Percentiles rank a stretch among this genome's conserved stretches.
These are phyloP conservation scores for Penicillium bialowiezense DNA, from an alignment of 495 filamentous ascomycete genomes.

Conservation along the genomic window DNA sequence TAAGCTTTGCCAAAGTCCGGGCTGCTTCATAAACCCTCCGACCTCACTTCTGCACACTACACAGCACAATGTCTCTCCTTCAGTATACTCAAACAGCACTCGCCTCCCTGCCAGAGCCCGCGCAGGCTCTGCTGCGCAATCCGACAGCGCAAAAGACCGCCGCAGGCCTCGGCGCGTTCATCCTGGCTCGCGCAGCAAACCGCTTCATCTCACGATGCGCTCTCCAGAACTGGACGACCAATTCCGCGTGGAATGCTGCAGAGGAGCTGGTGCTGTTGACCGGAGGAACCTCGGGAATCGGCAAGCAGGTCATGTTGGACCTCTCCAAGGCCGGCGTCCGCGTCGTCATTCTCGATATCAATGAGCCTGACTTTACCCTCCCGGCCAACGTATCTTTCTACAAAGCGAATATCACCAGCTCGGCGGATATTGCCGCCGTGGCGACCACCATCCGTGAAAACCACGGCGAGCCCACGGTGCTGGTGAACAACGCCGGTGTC, in stretches of 20 bases:
- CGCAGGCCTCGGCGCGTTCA: constrained; percentile 29
- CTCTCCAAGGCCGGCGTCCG: constrained; percentile 46
- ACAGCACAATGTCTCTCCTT: constrained; percentile 7
- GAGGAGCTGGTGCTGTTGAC: constrained; percentile 58
- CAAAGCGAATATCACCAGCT: constrained; percentile 53
- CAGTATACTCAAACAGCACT: constrained; percentile 30
- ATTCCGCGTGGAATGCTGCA: constrained; percentile 37
- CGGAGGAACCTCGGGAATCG: constrained; percentile 57
- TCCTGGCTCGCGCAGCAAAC: constrained; percentile 41
- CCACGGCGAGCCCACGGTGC: constrained; percentile 50
- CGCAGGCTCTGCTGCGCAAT: constrained; percentile 25
- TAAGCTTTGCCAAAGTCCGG: too few species aligned
- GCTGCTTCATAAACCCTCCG: neutral
- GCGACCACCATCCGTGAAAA: constrained; percentile 45
- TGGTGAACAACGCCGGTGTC: constrained; percentile 63
- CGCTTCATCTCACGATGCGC: constrained; percentile 37
- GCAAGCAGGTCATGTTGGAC: constrained; percentile 45
- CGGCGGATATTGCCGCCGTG: constrained; percentile 38
- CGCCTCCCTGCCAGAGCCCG: constrained; percentile 25
- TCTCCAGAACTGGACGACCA: constrained; percentile 48
- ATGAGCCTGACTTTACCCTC: constrained; percentile 31
- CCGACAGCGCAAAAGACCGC: constrained; percentile 31
- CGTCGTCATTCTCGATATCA: constrained; percentile 52
- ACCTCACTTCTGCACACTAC: neutral
- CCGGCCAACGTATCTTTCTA: constrained; percentile 44